A percentile compares a stretch with the other conserved stretches of the same genome.
These are phyloP conservation scores for Aspergillus versicolor DNA, from an alignment of 2,329 filamentous ascomycete genomes.

Conservation along the genomic window DNA sequence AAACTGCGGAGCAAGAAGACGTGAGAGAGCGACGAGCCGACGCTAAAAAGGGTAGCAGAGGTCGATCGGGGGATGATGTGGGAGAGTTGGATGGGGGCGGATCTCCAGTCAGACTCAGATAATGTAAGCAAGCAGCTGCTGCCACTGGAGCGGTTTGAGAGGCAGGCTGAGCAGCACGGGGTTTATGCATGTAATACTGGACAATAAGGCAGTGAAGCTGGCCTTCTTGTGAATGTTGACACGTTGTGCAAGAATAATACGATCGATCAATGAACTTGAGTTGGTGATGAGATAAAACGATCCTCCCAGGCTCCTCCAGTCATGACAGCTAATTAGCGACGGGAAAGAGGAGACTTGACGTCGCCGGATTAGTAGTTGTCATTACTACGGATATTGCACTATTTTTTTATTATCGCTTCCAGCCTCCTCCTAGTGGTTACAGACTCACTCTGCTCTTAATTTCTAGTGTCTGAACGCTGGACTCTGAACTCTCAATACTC, in stretches of 20 bases:
- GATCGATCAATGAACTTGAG: not conserved
- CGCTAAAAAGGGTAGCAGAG: slow-evolving; percentile 26
- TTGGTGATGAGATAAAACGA: not conserved
- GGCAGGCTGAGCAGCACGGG: slow-evolving; percentile 4
- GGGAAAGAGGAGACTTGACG: slow-evolving; percentile 5
- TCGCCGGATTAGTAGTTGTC: not conserved
- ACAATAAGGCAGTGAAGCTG: slow-evolving; percentile 9
- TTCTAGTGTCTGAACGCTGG: not conserved
- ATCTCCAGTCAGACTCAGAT: slow-evolving; percentile 21
- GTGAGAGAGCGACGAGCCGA: slow-evolving; percentile 26
- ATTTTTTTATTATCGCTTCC: slow-evolving; percentile 1
- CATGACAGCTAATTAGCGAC: slow-evolving; percentile 7
- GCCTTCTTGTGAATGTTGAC: slow-evolving; percentile 2
- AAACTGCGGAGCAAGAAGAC: slow-evolving; percentile 24
- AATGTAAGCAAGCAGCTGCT: slow-evolving; percentile 23
- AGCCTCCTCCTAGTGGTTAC: not conserved
- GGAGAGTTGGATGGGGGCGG: slow-evolving; percentile 22
- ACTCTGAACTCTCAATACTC: not conserved
- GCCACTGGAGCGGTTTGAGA: slow-evolving; percentile 5
- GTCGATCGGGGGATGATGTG: slow-evolving; percentile 26
- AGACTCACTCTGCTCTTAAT: not conserved
- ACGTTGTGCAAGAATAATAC: slow-evolving; percentile 1
- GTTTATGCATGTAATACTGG: slow-evolving; percentile 13
- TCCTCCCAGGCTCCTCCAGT: not conserved
- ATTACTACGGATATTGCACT: slow-evolving; percentile 10